Evolutionary conservation across 2,329 filamentous ascomycete species (phyloP).

Genomic region (Reticulascus tulasneorum): DNA sequence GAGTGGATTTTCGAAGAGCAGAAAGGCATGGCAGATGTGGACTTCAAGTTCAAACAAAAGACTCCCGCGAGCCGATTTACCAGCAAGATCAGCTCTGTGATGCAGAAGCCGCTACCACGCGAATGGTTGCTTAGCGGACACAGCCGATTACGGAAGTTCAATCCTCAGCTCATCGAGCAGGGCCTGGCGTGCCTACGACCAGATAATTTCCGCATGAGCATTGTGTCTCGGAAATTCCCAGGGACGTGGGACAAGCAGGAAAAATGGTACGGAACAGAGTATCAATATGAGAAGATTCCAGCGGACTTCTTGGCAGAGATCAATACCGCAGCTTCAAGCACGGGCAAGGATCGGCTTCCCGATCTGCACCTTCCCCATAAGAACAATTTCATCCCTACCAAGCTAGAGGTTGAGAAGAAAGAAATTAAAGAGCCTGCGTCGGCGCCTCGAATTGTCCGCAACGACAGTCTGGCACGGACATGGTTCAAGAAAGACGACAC

Average conservation of each 20-base stretch:
- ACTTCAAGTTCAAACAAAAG: slow-evolving; percentile 95
- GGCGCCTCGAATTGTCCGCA: slow-evolving; percentile 76
- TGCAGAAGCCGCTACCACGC: slow-evolving; percentile 86
- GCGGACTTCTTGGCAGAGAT: slow-evolving; percentile 70
- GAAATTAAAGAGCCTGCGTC: slow-evolving; percentile 72
- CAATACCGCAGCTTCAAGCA: slow-evolving; percentile 56
- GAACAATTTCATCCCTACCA: slow-evolving; percentile 93
- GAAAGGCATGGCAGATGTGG: slow-evolving; percentile 83
- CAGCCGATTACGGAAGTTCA: slow-evolving; percentile 73
- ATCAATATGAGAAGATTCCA: slow-evolving; percentile 77
- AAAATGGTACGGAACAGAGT: slow-evolving; percentile 97
- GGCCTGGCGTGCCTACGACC: slow-evolving; percentile 72
- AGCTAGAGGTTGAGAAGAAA: slow-evolving; percentile 92
- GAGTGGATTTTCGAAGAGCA: slow-evolving; percentile 95
- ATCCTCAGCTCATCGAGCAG: slow-evolving; percentile 69
- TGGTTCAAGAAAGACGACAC: slow-evolving; percentile 99
- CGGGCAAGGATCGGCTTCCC: slow-evolving; percentile 55
- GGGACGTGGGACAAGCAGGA: slow-evolving; percentile 85
- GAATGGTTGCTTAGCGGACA: slow-evolving; percentile 84
- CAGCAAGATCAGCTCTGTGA: slow-evolving; percentile 76
- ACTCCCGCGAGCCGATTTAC: slow-evolving; percentile 85
- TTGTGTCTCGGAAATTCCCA: slow-evolving; percentile 80
- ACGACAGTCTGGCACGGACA: slow-evolving; percentile 73
- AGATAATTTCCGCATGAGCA: slow-evolving; percentile 82
- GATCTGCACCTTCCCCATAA: slow-evolving; percentile 83